Conservation (phyloP, 2,329 filamentous ascomycete genomes). For the Cladosporium colombiae region DNA sequence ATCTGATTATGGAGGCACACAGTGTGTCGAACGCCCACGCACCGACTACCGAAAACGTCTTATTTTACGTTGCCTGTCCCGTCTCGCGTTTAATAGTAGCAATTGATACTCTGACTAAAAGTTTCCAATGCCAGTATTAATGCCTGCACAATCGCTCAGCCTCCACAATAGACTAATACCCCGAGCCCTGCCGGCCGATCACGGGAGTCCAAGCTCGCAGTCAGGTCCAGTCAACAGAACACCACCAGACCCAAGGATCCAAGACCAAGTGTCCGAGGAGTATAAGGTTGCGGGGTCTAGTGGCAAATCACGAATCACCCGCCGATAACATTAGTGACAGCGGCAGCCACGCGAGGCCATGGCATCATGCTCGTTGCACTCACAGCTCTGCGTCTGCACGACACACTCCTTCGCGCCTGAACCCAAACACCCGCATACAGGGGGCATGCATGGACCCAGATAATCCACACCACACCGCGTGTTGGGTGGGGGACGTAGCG, state of each 20-base stretch:
- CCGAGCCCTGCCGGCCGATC: neutral
- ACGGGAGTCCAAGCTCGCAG: neutral
- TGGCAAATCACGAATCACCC: neutral
- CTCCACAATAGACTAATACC: neutral
- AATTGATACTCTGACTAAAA: neutral
- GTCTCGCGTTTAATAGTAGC: neutral
- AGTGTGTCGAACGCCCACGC: neutral
- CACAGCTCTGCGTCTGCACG: neutral
- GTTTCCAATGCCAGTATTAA: neutral
- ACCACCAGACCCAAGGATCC: neutral
- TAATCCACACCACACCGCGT: neutral
- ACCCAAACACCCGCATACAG: neutral
- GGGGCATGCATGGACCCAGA: constrained; percentile 9
- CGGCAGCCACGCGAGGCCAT: neutral
- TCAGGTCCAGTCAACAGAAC: neutral
- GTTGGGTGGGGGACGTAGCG: neutral
- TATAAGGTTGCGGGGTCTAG: neutral
- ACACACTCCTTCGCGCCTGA: neutral
- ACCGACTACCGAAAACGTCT: neutral
- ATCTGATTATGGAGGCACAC: neutral
- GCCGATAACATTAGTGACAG: neutral
- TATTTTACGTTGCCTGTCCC: neutral
- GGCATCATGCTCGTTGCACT: neutral
- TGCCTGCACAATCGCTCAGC: neutral
- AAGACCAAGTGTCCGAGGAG: neutral